A percentile compares a stretch with the other conserved stretches of the same genome.
phyloP scores from a whole-genome alignment of 1,284 basidiomycete species.

The Apiotrichum sp. region DNA sequence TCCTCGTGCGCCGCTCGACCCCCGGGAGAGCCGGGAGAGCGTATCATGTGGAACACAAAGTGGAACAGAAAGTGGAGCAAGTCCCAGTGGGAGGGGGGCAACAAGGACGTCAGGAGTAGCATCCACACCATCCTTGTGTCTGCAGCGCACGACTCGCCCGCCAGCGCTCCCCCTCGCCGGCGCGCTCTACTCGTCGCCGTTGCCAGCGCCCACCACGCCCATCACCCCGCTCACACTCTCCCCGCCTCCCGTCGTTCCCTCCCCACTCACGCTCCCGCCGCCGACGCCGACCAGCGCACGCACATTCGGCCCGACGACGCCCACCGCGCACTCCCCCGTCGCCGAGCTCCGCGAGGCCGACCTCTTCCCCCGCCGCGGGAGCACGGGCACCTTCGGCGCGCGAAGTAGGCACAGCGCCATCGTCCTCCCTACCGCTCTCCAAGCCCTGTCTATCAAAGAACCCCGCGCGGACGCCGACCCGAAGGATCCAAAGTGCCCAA shows the following conservation, averaged over 20 bases:
- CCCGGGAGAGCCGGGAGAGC: too few species aligned
- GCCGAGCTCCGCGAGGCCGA: background rate
- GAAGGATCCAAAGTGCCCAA: background rate
- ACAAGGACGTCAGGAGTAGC: background rate
- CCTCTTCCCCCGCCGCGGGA: background rate
- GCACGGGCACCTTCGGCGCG: constrained; percentile 3
- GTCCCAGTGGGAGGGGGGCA: too few species aligned
- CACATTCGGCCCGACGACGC: background rate
- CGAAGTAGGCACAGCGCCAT: constrained; percentile 10
- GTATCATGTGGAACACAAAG: too few species aligned
- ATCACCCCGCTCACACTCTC: background rate
- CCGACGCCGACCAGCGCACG: background rate
- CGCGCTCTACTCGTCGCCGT: background rate
- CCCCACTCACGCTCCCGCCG: background rate
- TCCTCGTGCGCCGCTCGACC: too few species aligned
- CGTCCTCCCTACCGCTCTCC: background rate
- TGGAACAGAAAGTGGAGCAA: too few species aligned
- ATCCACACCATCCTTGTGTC: background rate
- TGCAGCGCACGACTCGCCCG: background rate
- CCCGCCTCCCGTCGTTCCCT: background rate
- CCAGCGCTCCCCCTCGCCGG: background rate
- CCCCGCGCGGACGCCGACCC: too few species aligned
- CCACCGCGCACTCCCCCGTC: background rate
- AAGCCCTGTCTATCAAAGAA: too few species aligned
- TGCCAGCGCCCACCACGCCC: too few species aligned